A percentile compares a stretch with the other conserved stretches of the same genome.
Conservation (phyloP, 2,329 filamentous ascomycete species). For the Shiraia bambusicola region DNA sequence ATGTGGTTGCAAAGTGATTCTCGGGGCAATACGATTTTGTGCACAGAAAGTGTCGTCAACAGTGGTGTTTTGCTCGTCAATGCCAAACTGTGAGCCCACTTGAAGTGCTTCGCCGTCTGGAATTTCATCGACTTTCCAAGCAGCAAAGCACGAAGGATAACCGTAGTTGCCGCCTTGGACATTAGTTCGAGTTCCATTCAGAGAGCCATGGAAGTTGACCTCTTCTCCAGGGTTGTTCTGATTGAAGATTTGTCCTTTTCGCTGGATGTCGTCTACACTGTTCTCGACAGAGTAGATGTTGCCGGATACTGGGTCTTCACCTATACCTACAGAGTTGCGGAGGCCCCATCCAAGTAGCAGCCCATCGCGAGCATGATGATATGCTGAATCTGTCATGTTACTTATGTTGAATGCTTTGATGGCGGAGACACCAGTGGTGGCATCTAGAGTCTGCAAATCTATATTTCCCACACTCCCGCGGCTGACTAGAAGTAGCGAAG, state of each 20-base stretch:
- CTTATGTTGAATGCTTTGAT: conserved; percentile 63
- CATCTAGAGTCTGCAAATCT: conserved; percentile 56
- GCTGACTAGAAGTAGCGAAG: conserved; percentile 63
- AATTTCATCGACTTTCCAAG: conserved; percentile 60
- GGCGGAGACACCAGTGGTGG: conserved; percentile 62
- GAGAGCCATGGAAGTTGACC: conserved; percentile 68
- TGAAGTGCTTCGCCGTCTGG: conserved; percentile 49
- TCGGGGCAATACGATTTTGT: conserved; percentile 44
- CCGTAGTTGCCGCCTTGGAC: conserved; percentile 62
- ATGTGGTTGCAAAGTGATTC: conserved; percentile 66
- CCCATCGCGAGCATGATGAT: conserved; percentile 55
- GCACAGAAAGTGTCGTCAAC: conserved; percentile 53
- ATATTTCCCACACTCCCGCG: conserved; percentile 66
- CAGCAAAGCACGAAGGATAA: conserved; percentile 68
- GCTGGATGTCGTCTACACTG: conserved; percentile 63
- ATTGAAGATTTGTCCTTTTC: conserved; percentile 63
- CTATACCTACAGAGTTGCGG: conserved; percentile 70
- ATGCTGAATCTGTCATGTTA: conserved; percentile 43
- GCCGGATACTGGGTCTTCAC: conserved; percentile 58
- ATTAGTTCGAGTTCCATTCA: conserved; percentile 52
- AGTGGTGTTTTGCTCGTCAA: conserved; percentile 47
- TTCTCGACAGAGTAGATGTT: conserved; percentile 66
- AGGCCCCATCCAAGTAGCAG: conserved; percentile 65
- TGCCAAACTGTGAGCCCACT: conserved; percentile 54
- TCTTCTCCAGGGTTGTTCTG: conserved; percentile 72